phyloP scores from a whole-genome alignment of 352 stramenopile species.

The Aphanomyces invadans region DNA sequence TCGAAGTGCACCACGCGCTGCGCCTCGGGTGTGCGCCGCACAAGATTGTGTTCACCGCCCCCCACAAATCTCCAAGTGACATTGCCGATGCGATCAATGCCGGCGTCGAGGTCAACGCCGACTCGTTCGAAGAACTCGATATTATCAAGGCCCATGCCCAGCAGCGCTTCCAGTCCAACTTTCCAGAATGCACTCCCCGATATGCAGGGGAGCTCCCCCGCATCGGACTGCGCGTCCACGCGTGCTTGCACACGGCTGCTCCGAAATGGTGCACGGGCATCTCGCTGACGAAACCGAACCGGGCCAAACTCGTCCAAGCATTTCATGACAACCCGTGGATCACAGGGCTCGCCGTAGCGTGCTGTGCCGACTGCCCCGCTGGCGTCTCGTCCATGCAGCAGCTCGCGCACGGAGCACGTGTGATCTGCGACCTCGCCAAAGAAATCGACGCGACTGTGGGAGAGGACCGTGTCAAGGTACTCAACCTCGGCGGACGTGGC shows the following conservation, averaged over 20 bases:
- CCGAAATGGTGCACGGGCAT: neutral
- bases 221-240: conserved; percentile 16
- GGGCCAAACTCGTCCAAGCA: conserved; percentile 24
- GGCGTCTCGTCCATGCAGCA: conserved; percentile 28
- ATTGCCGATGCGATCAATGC: conserved; percentile 19
- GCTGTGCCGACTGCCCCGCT: conserved; percentile 21
- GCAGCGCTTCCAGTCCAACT: conserved; percentile 17
- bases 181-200: conserved; percentile 18
- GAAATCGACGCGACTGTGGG: conserved; percentile 33
- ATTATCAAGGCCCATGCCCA: conserved; percentile 10
- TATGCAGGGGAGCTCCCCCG: conserved; percentile 16
- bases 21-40: conserved; percentile 29
- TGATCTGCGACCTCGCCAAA: conserved; percentile 33
- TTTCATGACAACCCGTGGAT: conserved; percentile 36
- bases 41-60: conserved; percentile 24
- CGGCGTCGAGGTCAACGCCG: conserved; percentile 22
- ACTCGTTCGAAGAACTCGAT: conserved; percentile 25
- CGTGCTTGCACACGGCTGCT: neutral
- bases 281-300: conserved; percentile 1
- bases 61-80: conserved; percentile 13
- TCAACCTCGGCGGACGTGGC: conserved; percentile 45
- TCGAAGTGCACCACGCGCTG: conserved; percentile 40
- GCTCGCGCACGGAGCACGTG: conserved; percentile 31
- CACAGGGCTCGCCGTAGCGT: conserved; percentile 25
- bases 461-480: conserved; percentile 27